Conservation (phyloP, 108 stramenopile species). For the Cyclotella sp. region DNA sequence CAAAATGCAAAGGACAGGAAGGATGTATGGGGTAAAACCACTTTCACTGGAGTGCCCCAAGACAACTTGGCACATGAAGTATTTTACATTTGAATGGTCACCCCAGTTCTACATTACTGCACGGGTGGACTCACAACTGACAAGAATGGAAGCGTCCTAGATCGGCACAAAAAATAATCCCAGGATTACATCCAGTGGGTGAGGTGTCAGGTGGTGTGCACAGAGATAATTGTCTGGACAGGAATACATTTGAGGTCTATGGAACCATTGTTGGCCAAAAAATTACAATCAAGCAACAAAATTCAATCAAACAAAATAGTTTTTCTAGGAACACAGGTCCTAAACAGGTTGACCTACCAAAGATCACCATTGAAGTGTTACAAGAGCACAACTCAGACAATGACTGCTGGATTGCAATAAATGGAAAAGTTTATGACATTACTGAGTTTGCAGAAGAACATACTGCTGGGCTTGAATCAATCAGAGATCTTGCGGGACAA, state of each 20-base stretch:
- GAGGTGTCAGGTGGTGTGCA: constrained; percentile 87
- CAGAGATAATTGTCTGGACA: constrained; percentile 82
- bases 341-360: constrained; percentile 38
- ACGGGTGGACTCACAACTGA: constrained; percentile 91
- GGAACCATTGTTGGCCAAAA: constrained; percentile 88
- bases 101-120: constrained; percentile 89
- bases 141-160: constrained; percentile 68
- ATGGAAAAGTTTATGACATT: constrained; percentile 90
- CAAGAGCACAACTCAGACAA: constrained; percentile 75
- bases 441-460: constrained; percentile 93
- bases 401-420: constrained; percentile 91
- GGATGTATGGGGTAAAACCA: constrained; percentile 73
- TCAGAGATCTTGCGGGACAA: constrained; percentile 79
- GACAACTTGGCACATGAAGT: constrained; percentile 57
- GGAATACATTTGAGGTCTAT: constrained; percentile 89
- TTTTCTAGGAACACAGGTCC: constrained; percentile 9
- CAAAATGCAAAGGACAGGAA: constrained; percentile 57
- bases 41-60: constrained; percentile 56
- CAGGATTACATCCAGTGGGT: constrained; percentile 75
- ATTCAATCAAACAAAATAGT: constrained; percentile 14
- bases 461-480: constrained; percentile 87
- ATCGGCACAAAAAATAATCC: constrained; percentile 49
- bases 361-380: constrained; percentile 70
- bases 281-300: constrained; percentile 63
- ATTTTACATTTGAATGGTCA: constrained; percentile 83